Percentiles rank a stretch among this genome's conserved stretches.
These are phyloP conservation scores for Gastrodia elata DNA, from an alignment of 106 monocot genomes.

Conservation along the genomic window DNA sequence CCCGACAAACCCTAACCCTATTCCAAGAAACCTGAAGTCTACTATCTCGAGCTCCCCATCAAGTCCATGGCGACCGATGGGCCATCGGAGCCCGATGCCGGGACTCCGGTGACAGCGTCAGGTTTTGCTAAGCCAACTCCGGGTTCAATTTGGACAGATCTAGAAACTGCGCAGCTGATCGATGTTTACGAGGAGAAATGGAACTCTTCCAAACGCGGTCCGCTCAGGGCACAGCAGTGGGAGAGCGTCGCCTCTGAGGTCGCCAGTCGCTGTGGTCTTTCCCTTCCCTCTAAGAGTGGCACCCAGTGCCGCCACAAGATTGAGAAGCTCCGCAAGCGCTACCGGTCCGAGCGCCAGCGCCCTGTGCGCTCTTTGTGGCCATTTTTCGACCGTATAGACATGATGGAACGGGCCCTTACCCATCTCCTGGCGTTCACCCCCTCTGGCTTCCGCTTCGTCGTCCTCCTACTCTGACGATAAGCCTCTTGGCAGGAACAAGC, in stretches of 20 bases:
- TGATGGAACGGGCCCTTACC: conserved; percentile 49
- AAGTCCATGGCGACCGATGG: conserved; percentile 21
- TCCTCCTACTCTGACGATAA: conserved; percentile 5
- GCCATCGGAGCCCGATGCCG: not conserved
- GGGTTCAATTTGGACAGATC: conserved; percentile 43
- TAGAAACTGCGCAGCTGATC: conserved; percentile 47
- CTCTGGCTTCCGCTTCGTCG: not conserved
- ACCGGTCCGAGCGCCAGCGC: conserved; percentile 35
- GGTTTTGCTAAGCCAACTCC: conserved; percentile 17
- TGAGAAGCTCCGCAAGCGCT: conserved; percentile 70
- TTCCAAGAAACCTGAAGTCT: not conserved
- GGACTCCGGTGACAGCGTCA: not conserved
- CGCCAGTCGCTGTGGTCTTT: conserved; percentile 32
- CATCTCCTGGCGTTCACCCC: conserved; percentile 13
- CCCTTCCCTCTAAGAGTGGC: conserved; percentile 27
- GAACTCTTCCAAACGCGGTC: conserved; percentile 47
- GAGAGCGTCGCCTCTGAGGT: conserved; percentile 45
- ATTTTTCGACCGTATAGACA: conserved; percentile 47
- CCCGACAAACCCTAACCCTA: conserved; percentile 5
- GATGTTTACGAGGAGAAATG: conserved; percentile 65
- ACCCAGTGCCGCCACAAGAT: conserved; percentile 81
- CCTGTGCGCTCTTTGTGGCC: conserved; percentile 42
- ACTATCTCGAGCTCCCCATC: not conserved
- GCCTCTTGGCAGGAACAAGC: conserved; percentile 2
- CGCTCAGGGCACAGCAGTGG: conserved; percentile 55